Percentiles rank a stretch among this genome's conserved stretches.
phyloP scores from a whole-genome alignment of 2,329 filamentous ascomycete genomes.

The Xylaria multiplex region DNA sequence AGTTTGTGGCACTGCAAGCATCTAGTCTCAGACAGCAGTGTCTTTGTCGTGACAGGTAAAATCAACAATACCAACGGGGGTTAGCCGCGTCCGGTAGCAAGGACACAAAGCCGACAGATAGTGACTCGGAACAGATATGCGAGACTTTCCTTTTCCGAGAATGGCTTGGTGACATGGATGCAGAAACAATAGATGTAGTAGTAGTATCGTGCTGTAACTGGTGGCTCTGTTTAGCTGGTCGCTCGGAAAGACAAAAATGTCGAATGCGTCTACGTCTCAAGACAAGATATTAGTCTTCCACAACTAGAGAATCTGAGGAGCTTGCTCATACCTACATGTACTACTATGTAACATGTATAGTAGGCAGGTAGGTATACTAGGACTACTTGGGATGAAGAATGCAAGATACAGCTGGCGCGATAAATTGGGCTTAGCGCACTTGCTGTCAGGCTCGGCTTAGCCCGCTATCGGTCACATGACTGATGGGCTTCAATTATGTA shows the following conservation, averaged over 20 bases:
- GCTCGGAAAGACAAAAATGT: constrained; percentile 7
- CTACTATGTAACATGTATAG: constrained; percentile 12
- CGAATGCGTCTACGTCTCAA: constrained; percentile 26
- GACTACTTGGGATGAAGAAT: background rate
- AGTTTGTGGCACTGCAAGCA: constrained; percentile 42
- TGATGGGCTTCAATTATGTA: too few species aligned
- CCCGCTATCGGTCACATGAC: too few species aligned
- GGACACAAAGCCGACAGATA: constrained; percentile 41
- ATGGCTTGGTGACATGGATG: constrained; percentile 39
- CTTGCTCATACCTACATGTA: background rate
- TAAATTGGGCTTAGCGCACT: too few species aligned
- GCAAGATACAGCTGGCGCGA: background rate
- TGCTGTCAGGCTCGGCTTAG: too few species aligned
- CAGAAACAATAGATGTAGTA: constrained; percentile 26
- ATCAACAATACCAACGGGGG: constrained; percentile 5
- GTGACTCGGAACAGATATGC: constrained; percentile 37
- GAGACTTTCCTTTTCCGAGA: constrained; percentile 45
- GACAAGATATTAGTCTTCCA: constrained; percentile 19
- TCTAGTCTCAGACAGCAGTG: constrained; percentile 28
- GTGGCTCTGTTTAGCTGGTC: constrained; percentile 29
- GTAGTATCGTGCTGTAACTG: background rate
- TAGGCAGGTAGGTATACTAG: too few species aligned
- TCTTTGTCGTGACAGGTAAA: constrained; percentile 39
- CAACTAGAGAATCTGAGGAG: background rate
- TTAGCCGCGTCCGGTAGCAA: constrained; percentile 42